Conservation (phyloP, 2,329 filamentous ascomycete species). For the Alternaria viburni region DNA sequence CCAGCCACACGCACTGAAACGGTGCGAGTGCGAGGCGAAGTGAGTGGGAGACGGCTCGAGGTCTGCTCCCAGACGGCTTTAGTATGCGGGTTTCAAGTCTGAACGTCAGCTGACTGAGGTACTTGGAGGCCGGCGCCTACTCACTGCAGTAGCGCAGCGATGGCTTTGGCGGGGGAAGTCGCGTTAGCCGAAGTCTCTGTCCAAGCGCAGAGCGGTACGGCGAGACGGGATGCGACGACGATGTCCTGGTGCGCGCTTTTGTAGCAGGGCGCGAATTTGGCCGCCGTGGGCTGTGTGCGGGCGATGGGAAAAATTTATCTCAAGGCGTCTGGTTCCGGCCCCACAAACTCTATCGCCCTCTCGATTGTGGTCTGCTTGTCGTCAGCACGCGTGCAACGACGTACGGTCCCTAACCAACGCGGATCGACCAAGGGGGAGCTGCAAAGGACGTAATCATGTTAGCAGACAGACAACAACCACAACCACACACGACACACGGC, state of each 20-base stretch:
- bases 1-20: conserved; percentile 9
- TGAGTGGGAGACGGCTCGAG: conserved; percentile 1
- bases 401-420: not conserved
- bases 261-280: not conserved
- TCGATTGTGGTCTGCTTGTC: conserved; percentile 17
- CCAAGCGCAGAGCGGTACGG: not conserved
- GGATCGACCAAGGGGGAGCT: not conserved
- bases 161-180: conserved; percentile 1
- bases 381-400: conserved; percentile 14
- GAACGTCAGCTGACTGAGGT: not conserved
- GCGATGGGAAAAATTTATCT: not conserved
- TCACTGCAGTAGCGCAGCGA: not conserved
- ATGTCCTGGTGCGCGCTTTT: not conserved
- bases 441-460: conserved; percentile 1
- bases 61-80: not conserved
- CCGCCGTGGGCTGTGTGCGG: not conserved
- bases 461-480: conserved; percentile 9
- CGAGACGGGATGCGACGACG: not conserved
- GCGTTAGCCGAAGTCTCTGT: conserved; percentile 3
- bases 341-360: conserved; percentile 1
- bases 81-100: not conserved
- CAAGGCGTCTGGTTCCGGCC: conserved; percentile 14
- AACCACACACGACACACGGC: conserved; percentile 18
- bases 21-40: conserved; percentile 1
- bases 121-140: not conserved